These are phyloP conservation scores for Ensete glaucum DNA, from an alignment of 176 grass and related monocot species.

Conservation along the genomic window DNA sequence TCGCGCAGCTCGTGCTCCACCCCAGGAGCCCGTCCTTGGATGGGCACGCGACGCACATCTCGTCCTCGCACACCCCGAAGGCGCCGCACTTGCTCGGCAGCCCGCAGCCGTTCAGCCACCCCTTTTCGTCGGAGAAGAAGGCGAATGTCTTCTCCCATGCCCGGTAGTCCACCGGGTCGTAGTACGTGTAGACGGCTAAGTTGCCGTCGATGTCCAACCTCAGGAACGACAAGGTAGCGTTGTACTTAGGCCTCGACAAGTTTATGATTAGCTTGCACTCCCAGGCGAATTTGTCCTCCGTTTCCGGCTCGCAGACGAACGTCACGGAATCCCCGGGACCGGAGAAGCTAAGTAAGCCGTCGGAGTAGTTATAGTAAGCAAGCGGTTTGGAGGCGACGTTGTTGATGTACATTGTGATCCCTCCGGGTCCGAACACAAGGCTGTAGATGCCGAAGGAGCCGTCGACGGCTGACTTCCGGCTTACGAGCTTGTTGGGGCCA, in stretches of 20 bases:
- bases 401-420: conserved; percentile 20
- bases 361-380: conserved; percentile 40
- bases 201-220: conserved; percentile 32
- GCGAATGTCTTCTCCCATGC: conserved; percentile 35
- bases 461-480: conserved; percentile 18
- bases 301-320: conserved; percentile 26
- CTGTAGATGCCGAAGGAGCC: conserved; percentile 16
- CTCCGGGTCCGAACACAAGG: conserved; percentile 6
- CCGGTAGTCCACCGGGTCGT: conserved; percentile 32
- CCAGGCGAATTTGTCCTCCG: conserved; percentile 26
- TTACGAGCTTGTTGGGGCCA: conserved; percentile 17
- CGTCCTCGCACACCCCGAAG: conserved; percentile 18
- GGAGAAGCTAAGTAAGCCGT: conserved; percentile 19
- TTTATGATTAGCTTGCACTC: conserved; percentile 10
- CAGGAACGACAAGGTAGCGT: conserved; percentile 32
- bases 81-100: conserved; percentile 12
- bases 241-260: conserved; percentile 29
- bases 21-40: conserved; percentile 9
- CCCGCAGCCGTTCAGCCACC: conserved; percentile 18
- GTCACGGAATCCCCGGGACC: conserved; percentile 8
- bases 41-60: conserved; percentile 19
- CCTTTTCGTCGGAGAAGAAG: conserved; percentile 25
- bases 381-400: conserved; percentile 8
- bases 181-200: conserved; percentile 31
- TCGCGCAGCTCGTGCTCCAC: conserved; percentile 14